These are phyloP conservation scores for Neurospora sp. DNA, from an alignment of 495 filamentous ascomycete genomes.

Conservation along the genomic window DNA sequence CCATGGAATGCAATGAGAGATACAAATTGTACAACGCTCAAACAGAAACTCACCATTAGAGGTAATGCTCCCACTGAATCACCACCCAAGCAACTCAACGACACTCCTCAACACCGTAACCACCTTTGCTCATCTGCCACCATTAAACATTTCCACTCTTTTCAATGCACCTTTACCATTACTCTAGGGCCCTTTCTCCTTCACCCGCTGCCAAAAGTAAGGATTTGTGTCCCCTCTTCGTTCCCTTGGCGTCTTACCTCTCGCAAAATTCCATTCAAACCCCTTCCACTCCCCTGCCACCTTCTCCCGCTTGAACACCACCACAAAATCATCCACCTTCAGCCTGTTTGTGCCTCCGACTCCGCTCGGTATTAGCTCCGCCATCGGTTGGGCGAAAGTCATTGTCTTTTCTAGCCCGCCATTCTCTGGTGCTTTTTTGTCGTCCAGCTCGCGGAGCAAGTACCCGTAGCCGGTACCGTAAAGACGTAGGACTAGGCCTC, in stretches of 20 bases:
- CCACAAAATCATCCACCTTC: neutral
- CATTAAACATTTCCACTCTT: neutral
- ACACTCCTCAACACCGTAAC: neutral
- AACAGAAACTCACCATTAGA: neutral
- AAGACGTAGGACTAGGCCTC: neutral
- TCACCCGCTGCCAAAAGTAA: neutral
- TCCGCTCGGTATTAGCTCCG: constrained; percentile 2
- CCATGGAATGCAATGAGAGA: neutral
- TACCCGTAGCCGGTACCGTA: constrained; percentile 2
- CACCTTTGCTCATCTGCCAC: neutral
- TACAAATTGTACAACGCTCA: neutral
- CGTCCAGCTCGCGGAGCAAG: neutral
- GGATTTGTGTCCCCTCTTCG: neutral
- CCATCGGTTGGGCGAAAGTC: constrained; percentile 10
- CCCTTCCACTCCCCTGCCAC: neutral
- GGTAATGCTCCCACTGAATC: neutral
- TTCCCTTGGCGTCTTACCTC: neutral
- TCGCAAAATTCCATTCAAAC: neutral
- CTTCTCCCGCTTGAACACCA: neutral
- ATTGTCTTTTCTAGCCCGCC: neutral
- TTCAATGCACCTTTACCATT: neutral
- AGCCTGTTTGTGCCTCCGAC: constrained; percentile 9
- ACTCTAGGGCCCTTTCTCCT: neutral
- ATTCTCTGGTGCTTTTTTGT: neutral
- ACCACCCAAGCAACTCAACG: neutral